Evolutionary conservation across 129 eudicot genomes (phyloP).

Genomic region (Oenanthe sinensis): DNA sequence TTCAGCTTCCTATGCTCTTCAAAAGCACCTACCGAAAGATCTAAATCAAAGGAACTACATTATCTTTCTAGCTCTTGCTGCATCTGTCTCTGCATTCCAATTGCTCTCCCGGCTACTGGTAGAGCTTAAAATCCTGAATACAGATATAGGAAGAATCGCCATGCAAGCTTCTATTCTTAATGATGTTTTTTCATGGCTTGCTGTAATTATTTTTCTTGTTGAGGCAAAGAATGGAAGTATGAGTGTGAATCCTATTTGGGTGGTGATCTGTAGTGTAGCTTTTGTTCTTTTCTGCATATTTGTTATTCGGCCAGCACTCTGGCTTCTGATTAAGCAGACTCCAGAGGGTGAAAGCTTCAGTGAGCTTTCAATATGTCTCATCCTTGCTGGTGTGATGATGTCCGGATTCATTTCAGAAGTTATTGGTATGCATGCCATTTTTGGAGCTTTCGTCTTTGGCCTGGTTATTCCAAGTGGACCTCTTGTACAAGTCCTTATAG

Average conservation of each 20-base stretch:
- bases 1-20: background rate
- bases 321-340: slow-evolving; percentile 9
- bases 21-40: background rate
- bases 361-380: slow-evolving; percentile 14
- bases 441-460: slow-evolving; percentile 25
- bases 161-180: slow-evolving; percentile 18
- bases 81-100: slow-evolving; percentile 25
- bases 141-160: slow-evolving; percentile 16
- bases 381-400: slow-evolving; percentile 22
- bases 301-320: slow-evolving; percentile 13
- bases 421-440: slow-evolving; percentile 23
- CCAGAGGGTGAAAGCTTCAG: slow-evolving; percentile 21
- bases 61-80: slow-evolving; percentile 16
- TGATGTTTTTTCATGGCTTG: slow-evolving; percentile 5
- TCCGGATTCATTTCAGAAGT: slow-evolving; percentile 22
- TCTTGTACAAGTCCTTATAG: slow-evolving; percentile 13
- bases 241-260: slow-evolving; percentile 4
- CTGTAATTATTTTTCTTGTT: background rate
- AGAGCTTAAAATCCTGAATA: slow-evolving; percentile 22
- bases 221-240: background rate
- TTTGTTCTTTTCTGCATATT: slow-evolving; percentile 14
- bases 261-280: slow-evolving; percentile 2
- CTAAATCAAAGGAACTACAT: background rate
- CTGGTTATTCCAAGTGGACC: slow-evolving; percentile 24
- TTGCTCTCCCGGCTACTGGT: slow-evolving; percentile 22